Conservation (phyloP, 2,329 filamentous ascomycete species). For the Trichoderma koningiopsis region DNA sequence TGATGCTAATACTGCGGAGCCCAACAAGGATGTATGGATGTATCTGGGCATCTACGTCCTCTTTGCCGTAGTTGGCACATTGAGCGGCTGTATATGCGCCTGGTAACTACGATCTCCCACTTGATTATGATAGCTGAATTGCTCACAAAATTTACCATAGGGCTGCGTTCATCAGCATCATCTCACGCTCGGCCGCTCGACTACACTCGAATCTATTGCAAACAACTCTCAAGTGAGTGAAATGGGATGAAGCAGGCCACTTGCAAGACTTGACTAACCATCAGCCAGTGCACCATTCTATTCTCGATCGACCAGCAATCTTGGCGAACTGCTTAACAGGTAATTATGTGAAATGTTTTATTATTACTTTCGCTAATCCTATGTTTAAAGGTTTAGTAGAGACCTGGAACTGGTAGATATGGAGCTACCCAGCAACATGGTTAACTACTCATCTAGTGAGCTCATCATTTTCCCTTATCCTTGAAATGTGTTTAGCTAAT, state of each 20-base stretch:
- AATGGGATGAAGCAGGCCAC: too few species aligned
- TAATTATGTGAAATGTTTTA: not conserved
- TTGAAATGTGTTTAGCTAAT: not conserved
- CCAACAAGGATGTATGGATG: conserved; percentile 17
- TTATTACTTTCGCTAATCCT: not conserved
- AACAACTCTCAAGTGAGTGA: conserved; percentile 14
- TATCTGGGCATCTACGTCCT: conserved; percentile 18
- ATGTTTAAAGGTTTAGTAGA: conserved; percentile 18
- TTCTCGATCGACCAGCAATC: conserved; percentile 4
- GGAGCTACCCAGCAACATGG: conserved; percentile 20
- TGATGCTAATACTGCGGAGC: conserved; percentile 18
- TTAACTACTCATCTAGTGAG: conserved; percentile 22
- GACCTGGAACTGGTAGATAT: conserved; percentile 26
- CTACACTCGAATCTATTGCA: conserved; percentile 7
- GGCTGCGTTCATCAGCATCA: conserved; percentile 18
- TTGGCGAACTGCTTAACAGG: conserved; percentile 22
- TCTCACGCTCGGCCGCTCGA: conserved; percentile 10
- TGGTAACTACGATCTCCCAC: not conserved
- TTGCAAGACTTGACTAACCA: not conserved
- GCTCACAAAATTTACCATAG: not conserved
- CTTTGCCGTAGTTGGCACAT: conserved; percentile 8
- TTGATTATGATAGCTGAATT: not conserved
- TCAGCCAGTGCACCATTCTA: conserved; percentile 18
- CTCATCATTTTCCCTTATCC: not conserved
- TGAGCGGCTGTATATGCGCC: not conserved